Evolutionary conservation across 1,284 basidiomycete genomes (phyloP).

Genomic region (Melampsora abietis-canadensis): DNA sequence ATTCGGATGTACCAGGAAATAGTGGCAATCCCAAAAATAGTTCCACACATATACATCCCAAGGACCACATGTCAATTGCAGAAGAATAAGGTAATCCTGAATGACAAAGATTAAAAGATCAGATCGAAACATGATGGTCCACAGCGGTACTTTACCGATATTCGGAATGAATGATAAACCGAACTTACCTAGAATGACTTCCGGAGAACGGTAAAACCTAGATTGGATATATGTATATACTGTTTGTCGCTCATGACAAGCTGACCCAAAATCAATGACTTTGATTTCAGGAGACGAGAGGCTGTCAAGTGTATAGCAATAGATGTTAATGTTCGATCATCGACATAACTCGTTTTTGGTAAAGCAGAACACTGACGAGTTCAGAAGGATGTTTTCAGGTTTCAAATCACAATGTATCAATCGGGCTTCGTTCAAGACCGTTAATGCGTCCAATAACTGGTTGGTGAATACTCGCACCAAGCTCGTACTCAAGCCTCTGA

Average conservation of each 20-base stretch:
- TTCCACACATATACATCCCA: constrained; percentile 95
- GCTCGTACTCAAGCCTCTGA: constrained; percentile 92
- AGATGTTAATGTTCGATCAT: not conserved
- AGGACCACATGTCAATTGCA: constrained; percentile 91
- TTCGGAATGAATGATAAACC: too few species aligned
- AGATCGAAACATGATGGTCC: too few species aligned
- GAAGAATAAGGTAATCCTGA: constrained; percentile 76
- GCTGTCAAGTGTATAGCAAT: constrained; percentile 55
- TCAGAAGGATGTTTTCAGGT: constrained; percentile 90
- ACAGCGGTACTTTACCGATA: too few species aligned
- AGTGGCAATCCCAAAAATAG: constrained; percentile 92
- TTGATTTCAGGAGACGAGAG: constrained; percentile 97
- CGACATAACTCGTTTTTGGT: constrained; percentile 30
- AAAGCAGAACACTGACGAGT: constrained; percentile 66
- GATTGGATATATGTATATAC: constrained; percentile 99
- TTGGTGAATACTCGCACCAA: constrained; percentile 97
- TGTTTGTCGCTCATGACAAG: constrained; percentile 96
- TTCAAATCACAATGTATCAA: constrained; percentile 98
- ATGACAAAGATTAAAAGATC: not conserved
- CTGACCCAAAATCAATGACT: constrained; percentile 98
- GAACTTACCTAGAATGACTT: constrained; percentile 75
- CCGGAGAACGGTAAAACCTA: constrained; percentile 95
- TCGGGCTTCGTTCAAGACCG: constrained; percentile 87
- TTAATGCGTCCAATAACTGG: constrained; percentile 86
- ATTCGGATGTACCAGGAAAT: constrained; percentile 98